Base-by-base conservation (phyloP, 305 asterid species). In the Caryopteris hybrid region DNA sequence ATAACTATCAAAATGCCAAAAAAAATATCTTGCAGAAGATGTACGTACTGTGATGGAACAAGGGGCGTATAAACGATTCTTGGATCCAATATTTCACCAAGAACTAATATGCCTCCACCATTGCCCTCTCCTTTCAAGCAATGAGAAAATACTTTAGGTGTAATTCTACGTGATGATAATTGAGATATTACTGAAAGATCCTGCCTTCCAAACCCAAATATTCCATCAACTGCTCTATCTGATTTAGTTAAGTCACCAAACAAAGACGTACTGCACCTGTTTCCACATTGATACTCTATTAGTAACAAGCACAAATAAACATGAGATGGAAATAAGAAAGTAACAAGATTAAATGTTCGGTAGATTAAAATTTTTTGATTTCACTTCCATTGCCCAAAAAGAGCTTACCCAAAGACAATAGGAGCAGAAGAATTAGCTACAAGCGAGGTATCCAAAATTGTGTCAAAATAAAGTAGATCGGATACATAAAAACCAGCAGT, bases 51-150 rank as follows among this genome's bases (percentile, higher is more conserved):
- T 64, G 95, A 86, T 48, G 91, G 96, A 75, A 87, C 96, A 70
- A 89, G 98, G 76, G 98, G 96, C 74, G 89, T 92, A 78, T 92
- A 92, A 73, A 84, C 89, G 79, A 92, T 81, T 77, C 89, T 88
- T 1, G 96, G 87, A 68, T 89, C 96, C 96, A 87, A 77, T 83
- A 92, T 84, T 86, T 89, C 92, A 78, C 98, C 98, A 84, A 92
- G 94, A 84, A 89, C 98, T 62, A 92, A 82, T 74, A 83, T 77
- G 65, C 96, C 98, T 17, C 96, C 98, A 74, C 98, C 96, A 63
- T 77, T 80, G 52, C 87, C 95, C 21, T 87, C 96, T 78, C 98
- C 98, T 79, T 80, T 92, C 75, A 92, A 82, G 85, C 98, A 89
- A 62, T 92, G 96, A 70, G 96, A 89, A 67, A 92, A 92, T 55